Base-by-base conservation (phyloP, 305 asterid genomes). In the Ilex paraguariensis region DNA sequence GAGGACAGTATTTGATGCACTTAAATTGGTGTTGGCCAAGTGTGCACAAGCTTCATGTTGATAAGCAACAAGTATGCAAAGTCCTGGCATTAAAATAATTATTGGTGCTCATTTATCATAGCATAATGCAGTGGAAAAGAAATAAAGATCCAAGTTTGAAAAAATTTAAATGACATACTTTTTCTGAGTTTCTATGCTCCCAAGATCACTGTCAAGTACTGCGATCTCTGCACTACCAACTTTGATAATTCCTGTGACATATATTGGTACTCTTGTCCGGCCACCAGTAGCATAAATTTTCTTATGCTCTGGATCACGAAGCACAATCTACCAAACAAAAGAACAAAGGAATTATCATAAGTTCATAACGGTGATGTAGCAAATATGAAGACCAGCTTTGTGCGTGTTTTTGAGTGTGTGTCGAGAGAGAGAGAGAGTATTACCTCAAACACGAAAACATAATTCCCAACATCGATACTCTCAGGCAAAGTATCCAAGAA, bases 381-480 rank as follows among this genome's bases (percentile, higher is more conserved):
- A 21, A 21, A 21, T 21, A 21, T 21, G 28, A 21, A 21, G 1
- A 21, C 28, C 28, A 21, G 28, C 28, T 21, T 21, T 21, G 28
- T 21, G 28, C 28, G 1, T 21, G 28, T 21, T 0, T 44, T 6
- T 2, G 11, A 44, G 49, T 0, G 49, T 0, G 49, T 7, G 49
- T 6, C 46, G 60, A 63, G 46, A 3, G 51, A 49, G 31, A 61
- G 53, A 69, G 76, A 65, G 48, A 46, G 54, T 61, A 61, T 70
- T 70, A 92, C 98, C 97, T 90, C 98, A 68, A 92, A 90, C 68
- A 90, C 81, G 48, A 87, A 82, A 74, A 78, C 70, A 65, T 85
- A 82, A 57, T 64, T 79, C 66, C 98, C 98, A 71, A 81, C 83
- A 77, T 83, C 91, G 56, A 84, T 70, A 74, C 59, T 75, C 42